phyloP scores from a whole-genome alignment of 148 eudicot species.

The Nepenthes mirabilis region DNA sequence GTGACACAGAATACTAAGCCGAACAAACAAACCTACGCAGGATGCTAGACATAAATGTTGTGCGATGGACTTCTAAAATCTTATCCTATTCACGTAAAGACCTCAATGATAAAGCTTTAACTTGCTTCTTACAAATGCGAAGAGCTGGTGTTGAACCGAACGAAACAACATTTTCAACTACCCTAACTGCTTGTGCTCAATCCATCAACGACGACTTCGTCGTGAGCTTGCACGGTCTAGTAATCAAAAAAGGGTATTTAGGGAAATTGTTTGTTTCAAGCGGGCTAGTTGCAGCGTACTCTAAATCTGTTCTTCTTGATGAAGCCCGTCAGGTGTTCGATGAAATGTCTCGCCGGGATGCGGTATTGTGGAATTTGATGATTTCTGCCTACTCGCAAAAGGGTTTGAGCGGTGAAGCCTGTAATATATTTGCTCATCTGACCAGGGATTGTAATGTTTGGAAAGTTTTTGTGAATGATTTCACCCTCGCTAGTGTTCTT shows the following conservation, averaged over 20 bases:
- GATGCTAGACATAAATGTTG: slow-evolving; percentile 18
- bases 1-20: too few relatives aligned
- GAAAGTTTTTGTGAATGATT: slow-evolving; percentile 22
- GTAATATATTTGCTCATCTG: slow-evolving; percentile 27
- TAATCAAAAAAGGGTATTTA: slow-evolving; percentile 17
- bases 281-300: slow-evolving; percentile 23
- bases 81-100: slow-evolving; percentile 15
- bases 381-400: slow-evolving; percentile 25
- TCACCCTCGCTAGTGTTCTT: slow-evolving; percentile 22
- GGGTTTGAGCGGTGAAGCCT: slow-evolving; percentile 21
- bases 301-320: neutral
- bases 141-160: slow-evolving; percentile 21
- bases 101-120: slow-evolving; percentile 12
- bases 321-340: slow-evolving; percentile 34
- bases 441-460: slow-evolving; percentile 11
- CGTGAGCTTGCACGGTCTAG: slow-evolving; percentile 19
- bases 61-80: slow-evolving; percentile 29
- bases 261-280: slow-evolving; percentile 21
- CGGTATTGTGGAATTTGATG: slow-evolving; percentile 44
- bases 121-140: slow-evolving; percentile 21
- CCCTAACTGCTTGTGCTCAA: slow-evolving; percentile 19
- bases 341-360: slow-evolving; percentile 35
- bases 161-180: slow-evolving; percentile 18
- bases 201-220: slow-evolving; percentile 10
- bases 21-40: neutral